These are phyloP conservation scores for Blastobotrys terrestris DNA, from an alignment of 805 yeast species.

Conservation along the genomic window DNA sequence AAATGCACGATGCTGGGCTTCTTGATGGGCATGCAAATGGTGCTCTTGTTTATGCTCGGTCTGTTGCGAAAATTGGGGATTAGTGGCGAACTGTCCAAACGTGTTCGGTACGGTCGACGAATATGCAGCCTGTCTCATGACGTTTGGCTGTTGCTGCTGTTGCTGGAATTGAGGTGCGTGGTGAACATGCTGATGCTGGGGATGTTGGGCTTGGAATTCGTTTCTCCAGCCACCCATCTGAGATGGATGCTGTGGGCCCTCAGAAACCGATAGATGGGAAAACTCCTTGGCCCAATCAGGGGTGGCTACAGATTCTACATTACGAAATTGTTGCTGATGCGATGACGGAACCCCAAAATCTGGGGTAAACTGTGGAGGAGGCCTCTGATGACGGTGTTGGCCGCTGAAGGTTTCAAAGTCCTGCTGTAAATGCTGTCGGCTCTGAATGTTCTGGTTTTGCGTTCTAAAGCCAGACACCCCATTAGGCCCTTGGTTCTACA, in stretches of 20 bases:
- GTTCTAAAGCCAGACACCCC: background rate
- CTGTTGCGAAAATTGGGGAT: constrained; percentile 10
- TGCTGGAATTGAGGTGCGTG: background rate
- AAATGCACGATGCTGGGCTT: constrained; percentile 17
- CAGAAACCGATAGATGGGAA: background rate
- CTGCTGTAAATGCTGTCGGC: background rate
- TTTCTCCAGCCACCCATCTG: background rate
- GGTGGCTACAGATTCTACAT: background rate
- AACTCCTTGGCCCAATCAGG: constrained; percentile 4
- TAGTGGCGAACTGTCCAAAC: background rate
- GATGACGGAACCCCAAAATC: background rate
- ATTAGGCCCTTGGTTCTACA: background rate
- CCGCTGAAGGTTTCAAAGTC: constrained; percentile 1
- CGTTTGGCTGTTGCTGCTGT: background rate
- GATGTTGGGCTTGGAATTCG: background rate
- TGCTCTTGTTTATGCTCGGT: constrained; percentile 22
- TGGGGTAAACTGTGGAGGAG: background rate
- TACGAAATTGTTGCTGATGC: background rate
- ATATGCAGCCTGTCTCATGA: background rate
- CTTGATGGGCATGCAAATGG: constrained; percentile 8
- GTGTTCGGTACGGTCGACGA: background rate
- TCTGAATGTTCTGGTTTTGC: background rate
- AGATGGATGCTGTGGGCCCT: background rate
- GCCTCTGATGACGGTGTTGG: background rate
- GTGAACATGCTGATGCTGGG: background rate